Evolutionary conservation across 345 rosid species (phyloP), one percentile per base, ranked within the genome.

Genomic region (Bretschneidera sinensis): DNA sequence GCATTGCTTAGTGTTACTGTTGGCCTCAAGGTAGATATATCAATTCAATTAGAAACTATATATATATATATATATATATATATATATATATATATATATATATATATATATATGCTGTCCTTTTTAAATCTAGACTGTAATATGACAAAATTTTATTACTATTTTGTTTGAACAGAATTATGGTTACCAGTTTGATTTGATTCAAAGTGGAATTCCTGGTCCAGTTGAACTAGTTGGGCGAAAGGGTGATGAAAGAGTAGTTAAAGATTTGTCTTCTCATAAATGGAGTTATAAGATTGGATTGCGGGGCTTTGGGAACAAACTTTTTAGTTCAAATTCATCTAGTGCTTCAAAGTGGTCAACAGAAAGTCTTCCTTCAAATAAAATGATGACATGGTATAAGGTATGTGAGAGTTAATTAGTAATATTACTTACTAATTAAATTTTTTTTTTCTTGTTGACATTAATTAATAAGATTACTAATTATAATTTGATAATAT

Each of bases 251-350:
- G 85, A 79, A 62, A 78, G 63, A 11, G 25, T 74, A 0, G 57
- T 62, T 0, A 77, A 71, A 18, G 88, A 88, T n/a, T 68, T 86
- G 39, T 74, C 92, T 7, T 10, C 60, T 16, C 78, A 67, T 39
- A 68, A 62, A 47, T 88, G 96, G 96, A 62, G 51, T 0, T 88
- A 84, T 60, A 86, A 67, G 64, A 68, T 70, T 2, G 88, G 92
- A 0, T 56, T 88, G 59, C 55, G 31, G 1, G 92, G 92, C 1
- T 57, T 73, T 31, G 68, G 67, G 0, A 51, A 62, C 17, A 55
- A 71, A 28, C 62, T 70, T 20, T 63, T 58, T 52, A 51, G 45
- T 35, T n/a, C 23, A 0, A 19, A 65, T 9, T 2, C 56, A 20
- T 59, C 62, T 39, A 31, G 60, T 4, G 2, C 19, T 1, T 43